Percentiles rank a stretch among this genome's conserved stretches.
These are phyloP conservation scores for Aspergillus fumigatus DNA, from an alignment of 2,329 filamentous ascomycete genomes.

Conservation along the genomic window DNA sequence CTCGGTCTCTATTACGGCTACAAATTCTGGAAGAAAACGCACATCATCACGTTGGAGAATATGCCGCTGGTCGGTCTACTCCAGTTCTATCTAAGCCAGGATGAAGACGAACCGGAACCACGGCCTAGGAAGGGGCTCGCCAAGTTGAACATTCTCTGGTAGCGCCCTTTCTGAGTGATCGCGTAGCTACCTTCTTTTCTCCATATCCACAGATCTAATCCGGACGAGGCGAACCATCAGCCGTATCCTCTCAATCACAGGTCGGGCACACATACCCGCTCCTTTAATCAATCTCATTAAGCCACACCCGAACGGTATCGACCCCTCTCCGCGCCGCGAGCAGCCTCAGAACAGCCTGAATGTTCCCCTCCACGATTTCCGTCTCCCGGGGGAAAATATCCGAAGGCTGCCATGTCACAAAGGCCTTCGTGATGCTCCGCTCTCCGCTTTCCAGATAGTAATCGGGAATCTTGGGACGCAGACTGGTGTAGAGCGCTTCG, in stretches of 20 bases:
- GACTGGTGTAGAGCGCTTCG: neutral
- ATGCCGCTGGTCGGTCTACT: neutral
- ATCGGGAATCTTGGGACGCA: conserved; percentile 3
- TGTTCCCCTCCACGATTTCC: neutral
- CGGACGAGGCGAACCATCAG: neutral
- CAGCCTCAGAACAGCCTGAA: neutral
- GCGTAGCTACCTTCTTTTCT: neutral
- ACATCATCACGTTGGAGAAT: neutral
- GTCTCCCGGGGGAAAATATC: neutral
- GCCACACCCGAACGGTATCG: conserved; percentile 3
- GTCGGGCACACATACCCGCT: neutral
- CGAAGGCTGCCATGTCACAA: neutral
- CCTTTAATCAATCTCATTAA: conserved; percentile 2
- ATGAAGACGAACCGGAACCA: neutral
- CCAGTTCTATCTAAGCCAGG: neutral
- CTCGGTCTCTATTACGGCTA: neutral
- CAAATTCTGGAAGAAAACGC: neutral
- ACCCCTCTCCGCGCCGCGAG: neutral
- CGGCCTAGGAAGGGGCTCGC: neutral
- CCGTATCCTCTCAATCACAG: neutral
- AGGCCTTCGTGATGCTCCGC: neutral
- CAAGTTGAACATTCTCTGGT: neutral
- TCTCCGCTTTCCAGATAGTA: conserved; percentile 1
- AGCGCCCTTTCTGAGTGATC: too few relatives aligned
- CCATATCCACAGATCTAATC: neutral